Evolutionary conservation across 2,329 filamentous ascomycete species (phyloP).

Genomic region (Fusarium austroafricanum): DNA sequence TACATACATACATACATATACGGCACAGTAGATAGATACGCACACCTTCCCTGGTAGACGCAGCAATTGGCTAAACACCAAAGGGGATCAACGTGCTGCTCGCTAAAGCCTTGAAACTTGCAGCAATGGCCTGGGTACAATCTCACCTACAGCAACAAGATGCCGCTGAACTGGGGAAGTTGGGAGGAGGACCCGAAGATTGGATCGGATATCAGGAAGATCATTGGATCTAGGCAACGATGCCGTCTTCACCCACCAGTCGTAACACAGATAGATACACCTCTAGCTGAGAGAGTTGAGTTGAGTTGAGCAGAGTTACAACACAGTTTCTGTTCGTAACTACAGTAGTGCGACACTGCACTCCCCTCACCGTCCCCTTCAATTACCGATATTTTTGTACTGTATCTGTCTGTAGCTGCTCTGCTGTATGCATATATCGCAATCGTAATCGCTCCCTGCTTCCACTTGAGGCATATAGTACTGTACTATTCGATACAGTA

Average conservation of each 20-base stretch:
- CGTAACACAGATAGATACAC: conserved; percentile 20
- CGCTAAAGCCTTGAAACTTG: conserved; percentile 21
- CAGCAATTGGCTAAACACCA: conserved; percentile 14
- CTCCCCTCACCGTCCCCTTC: conserved; percentile 13
- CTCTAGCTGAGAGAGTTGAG: not conserved
- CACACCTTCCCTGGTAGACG: conserved; percentile 19
- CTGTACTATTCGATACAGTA: no score
- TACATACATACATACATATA: conserved; percentile 26
- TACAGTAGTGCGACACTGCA: conserved; percentile 27
- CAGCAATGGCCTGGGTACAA: conserved; percentile 23
- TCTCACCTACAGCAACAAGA: conserved; percentile 10
- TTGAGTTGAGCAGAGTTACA: conserved; percentile 5
- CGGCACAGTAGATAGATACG: conserved; percentile 22
- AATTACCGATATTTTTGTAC: conserved; percentile 16
- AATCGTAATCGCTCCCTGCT: conserved; percentile 5
- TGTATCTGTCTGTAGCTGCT: not conserved
- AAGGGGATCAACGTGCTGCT: conserved; percentile 19
- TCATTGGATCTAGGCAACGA: conserved; percentile 15
- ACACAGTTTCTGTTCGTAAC: conserved; percentile 10
- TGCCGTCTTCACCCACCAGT: conserved; percentile 30
- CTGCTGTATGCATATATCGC: not conserved
- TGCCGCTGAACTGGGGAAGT: conserved; percentile 15
- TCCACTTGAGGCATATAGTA: not conserved
- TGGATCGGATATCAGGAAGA: conserved; percentile 18
- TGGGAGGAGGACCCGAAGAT: conserved; percentile 14